Evolutionary conservation across 495 filamentous ascomycete species (phyloP).

Genomic region (Cercophora samala): DNA sequence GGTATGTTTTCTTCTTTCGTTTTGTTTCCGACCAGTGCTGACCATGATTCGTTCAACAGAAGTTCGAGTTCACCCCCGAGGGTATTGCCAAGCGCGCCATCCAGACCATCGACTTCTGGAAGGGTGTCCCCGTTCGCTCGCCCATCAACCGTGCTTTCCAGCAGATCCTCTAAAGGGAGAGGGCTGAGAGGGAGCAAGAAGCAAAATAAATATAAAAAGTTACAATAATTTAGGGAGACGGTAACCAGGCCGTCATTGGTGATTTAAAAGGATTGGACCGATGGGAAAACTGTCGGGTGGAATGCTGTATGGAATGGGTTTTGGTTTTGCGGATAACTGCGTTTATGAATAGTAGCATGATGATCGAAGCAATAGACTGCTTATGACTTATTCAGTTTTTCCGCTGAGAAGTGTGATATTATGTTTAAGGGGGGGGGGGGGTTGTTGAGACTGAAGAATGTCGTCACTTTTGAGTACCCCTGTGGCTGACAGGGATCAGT

Average conservation of each 20-base stretch:
- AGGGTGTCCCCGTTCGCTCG: constrained; percentile 84
- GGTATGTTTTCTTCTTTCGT: constrained; percentile 51
- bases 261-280: constrained; percentile 5
- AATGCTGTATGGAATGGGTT: constrained; percentile 10
- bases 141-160: constrained; percentile 92
- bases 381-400: background rate
- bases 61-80: constrained; percentile 98
- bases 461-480: constrained; percentile 24
- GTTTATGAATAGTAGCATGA: constrained; percentile 14
- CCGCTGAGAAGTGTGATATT: background rate
- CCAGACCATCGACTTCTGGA: constrained; percentile 93
- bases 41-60: constrained; percentile 50
- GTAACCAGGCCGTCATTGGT: constrained; percentile 9
- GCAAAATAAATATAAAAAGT: constrained; percentile 6
- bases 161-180: constrained; percentile 65
- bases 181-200: background rate
- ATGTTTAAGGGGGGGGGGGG: background rate
- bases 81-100: constrained; percentile 92
- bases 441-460: constrained; percentile 3
- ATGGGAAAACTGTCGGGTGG: constrained; percentile 10
- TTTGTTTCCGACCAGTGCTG: constrained; percentile 7
- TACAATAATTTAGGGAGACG: background rate
- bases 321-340: constrained; percentile 15
- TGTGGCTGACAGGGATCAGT: constrained; percentile 17
- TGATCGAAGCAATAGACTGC: constrained; percentile 23